Percentiles rank a stretch among this genome's conserved stretches.
phyloP scores from a whole-genome alignment of 805 yeast species.

The Candida bentonensis region DNA sequence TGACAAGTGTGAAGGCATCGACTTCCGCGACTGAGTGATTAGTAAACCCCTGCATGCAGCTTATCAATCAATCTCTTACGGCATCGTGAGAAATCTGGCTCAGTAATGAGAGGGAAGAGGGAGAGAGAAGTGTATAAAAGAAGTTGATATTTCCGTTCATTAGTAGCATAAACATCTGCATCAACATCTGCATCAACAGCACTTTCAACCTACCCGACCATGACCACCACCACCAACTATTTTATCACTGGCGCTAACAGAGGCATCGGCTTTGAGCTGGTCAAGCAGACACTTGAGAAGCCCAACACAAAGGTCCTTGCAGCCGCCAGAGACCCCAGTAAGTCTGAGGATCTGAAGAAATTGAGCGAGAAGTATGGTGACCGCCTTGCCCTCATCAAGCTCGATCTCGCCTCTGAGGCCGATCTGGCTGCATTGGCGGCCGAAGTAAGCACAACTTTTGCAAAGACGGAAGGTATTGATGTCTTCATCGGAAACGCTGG shows the following conservation, averaged over 20 bases:
- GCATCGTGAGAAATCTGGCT: no score
- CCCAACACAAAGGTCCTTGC: slow-evolving; percentile 16
- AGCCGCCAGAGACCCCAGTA: slow-evolving; percentile 7
- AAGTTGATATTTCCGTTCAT: no score
- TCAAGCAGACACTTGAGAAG: slow-evolving; percentile 14
- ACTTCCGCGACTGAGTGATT: no score
- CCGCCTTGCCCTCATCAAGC: slow-evolving; percentile 12
- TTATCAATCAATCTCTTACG: no score
- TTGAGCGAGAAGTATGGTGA: slow-evolving; percentile 8
- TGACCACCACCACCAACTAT: slow-evolving; percentile 12
- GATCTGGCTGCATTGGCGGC: slow-evolving; percentile 3
- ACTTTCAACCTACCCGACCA: no score
- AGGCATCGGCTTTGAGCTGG: slow-evolving; percentile 25
- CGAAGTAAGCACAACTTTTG: not conserved
- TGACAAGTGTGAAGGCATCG: no score
- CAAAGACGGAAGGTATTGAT: slow-evolving; percentile 15
- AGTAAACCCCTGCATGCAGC: no score
- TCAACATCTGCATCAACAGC: no score
- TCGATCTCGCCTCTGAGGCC: no score
- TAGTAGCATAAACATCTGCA: no score
- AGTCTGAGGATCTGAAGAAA: slow-evolving; percentile 6
- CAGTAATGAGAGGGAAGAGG: no score
- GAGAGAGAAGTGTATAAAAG: no score
- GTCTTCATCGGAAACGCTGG: slow-evolving; percentile 19
- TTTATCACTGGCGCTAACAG: slow-evolving; percentile 25